phyloP scores from a whole-genome alignment of 2,329 filamentous ascomycete species.

The Apiospora pterosperma region DNA sequence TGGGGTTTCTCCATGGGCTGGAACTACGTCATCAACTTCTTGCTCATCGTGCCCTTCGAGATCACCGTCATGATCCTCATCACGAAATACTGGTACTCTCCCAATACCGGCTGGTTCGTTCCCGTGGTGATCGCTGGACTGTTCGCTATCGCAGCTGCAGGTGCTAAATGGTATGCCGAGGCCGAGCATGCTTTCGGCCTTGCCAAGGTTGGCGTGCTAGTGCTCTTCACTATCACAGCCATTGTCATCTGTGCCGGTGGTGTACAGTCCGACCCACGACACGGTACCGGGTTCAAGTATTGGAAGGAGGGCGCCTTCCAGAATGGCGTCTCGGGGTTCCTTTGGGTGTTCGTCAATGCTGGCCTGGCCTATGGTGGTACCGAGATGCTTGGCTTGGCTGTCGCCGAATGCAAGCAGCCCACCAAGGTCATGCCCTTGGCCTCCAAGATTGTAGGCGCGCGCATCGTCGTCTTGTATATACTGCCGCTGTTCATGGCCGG shows the following conservation, averaged over 20 bases:
- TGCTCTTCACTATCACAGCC: conserved; percentile 55
- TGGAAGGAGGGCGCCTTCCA: conserved; percentile 46
- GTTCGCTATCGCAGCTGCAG: conserved; percentile 39
- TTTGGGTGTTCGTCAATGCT: conserved; percentile 40
- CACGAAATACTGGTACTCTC: conserved; percentile 24
- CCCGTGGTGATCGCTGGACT: conserved; percentile 38
- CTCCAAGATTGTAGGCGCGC: conserved; percentile 35
- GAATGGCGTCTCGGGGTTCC: conserved; percentile 37
- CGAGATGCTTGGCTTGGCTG: conserved; percentile 41
- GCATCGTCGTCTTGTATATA: conserved; percentile 37
- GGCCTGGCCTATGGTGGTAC: conserved; percentile 43
- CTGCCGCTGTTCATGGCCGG: conserved; percentile 31
- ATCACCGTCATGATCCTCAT: conserved; percentile 31
- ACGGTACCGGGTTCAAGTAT: conserved; percentile 48
- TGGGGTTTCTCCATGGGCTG: conserved; percentile 39
- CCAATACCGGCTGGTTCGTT: conserved; percentile 25
- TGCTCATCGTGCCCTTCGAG: conserved; percentile 35
- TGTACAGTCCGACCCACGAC: conserved; percentile 38
- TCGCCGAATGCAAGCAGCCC: conserved; percentile 38
- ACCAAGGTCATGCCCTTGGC: conserved; percentile 33
- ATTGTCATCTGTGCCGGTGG: conserved; percentile 49
- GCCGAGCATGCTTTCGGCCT: conserved; percentile 51
- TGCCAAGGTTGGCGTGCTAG: conserved; percentile 48
- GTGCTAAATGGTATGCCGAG: conserved; percentile 42
- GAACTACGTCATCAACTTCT: conserved; percentile 34